A percentile compares a stretch with the other conserved stretches of the same genome.
Conservation (phyloP, 192 early-diverging fungal genomes). For the Endogone sp. region DNA sequence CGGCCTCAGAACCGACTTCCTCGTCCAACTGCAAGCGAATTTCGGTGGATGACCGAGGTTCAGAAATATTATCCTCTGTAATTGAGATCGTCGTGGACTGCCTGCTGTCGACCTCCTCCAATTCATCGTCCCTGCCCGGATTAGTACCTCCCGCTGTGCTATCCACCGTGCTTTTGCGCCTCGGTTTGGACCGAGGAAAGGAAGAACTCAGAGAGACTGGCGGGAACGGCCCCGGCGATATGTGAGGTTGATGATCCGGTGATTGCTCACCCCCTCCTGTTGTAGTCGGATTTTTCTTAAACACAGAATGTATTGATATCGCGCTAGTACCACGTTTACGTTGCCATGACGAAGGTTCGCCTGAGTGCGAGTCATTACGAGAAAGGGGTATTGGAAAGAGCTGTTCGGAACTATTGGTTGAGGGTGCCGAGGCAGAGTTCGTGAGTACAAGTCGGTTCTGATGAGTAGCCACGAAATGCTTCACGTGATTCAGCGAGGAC, state of each 20-base stretch:
- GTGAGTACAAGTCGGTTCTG: background rate
- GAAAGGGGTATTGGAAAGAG: background rate
- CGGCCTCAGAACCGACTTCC: background rate
- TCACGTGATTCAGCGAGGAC: conserved; percentile 20
- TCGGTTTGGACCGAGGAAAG: background rate
- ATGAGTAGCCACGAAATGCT: conserved; percentile 20
- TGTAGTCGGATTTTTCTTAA: background rate
- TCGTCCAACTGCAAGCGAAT: background rate
- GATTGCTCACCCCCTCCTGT: background rate
- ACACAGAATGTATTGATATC: background rate
- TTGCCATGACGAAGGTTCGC: background rate
- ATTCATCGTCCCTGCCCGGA: too few species aligned
- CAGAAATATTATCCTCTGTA: background rate
- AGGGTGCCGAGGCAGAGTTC: background rate
- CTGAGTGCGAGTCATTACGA: background rate
- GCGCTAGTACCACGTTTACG: background rate
- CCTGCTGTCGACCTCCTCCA: background rate
- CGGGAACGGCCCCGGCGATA: background rate
- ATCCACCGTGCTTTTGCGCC: background rate
- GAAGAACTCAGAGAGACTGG: background rate
- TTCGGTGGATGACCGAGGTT: background rate
- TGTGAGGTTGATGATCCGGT: background rate
- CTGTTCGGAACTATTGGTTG: background rate
- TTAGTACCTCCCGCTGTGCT: background rate
- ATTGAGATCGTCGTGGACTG: background rate